Percentiles rank a stretch among this genome's conserved stretches.
phyloP scores from a whole-genome alignment of 1,284 basidiomycete genomes.

The Ceratobasidium sp. region DNA sequence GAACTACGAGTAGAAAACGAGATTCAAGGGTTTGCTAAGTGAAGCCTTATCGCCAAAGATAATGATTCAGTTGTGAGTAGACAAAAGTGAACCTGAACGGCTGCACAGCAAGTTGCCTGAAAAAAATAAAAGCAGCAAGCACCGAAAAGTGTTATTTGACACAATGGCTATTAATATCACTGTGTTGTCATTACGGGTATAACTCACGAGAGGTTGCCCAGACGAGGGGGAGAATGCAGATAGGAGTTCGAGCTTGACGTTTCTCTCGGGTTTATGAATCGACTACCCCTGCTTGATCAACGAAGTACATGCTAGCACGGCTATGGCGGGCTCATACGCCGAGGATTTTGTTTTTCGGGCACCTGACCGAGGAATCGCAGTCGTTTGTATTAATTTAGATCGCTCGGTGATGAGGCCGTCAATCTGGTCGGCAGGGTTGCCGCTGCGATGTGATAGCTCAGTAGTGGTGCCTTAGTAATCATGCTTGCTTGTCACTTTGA shows the following conservation, averaged over 20 bases:
- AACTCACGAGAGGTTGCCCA: constrained; percentile 1
- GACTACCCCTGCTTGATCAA: neutral
- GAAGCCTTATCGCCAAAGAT: constrained; percentile 1
- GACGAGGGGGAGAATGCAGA: neutral
- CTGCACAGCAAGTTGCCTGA: constrained; percentile 33
- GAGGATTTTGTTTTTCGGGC: constrained; percentile 7
- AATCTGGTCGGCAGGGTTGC: too few relatives aligned
- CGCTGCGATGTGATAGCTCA: too few relatives aligned
- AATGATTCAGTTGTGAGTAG: constrained; percentile 26
- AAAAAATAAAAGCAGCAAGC: constrained; percentile 38
- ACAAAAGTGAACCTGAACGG: constrained; percentile 23
- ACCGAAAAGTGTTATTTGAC: constrained; percentile 26
- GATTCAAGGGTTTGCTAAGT: neutral
- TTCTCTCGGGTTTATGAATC: constrained; percentile 3
- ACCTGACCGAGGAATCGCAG: neutral
- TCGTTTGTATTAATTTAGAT: neutral
- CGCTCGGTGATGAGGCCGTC: too few relatives aligned
- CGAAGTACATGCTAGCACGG: constrained; percentile 18
- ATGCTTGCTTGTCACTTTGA: too few relatives aligned
- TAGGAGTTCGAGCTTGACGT: neutral
- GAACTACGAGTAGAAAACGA: neutral
- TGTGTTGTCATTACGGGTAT: neutral
- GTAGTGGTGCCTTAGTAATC: too few relatives aligned
- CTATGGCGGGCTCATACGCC: constrained; percentile 17
- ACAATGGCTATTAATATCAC: neutral